Base-by-base conservation (phyloP, 2,329 filamentous ascomycete genomes). In the Ciborinia camelliae region DNA sequence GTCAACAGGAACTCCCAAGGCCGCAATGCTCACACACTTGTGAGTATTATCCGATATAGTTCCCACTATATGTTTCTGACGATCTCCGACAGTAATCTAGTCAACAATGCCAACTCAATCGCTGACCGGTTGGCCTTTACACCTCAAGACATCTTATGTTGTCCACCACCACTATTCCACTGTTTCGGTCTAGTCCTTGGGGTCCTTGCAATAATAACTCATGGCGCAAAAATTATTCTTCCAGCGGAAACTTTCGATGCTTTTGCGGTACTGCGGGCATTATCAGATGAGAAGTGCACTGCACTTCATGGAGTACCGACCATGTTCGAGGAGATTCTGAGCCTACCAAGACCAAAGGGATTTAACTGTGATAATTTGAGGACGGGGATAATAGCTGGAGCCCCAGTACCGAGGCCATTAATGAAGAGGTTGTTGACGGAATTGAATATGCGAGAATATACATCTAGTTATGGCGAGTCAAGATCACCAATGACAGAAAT, bases 161-260 rank as follows among this genome's bases (percentile, higher is more conserved):
- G 91, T 75, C 90, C 90, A 3, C 53, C 62, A 26, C 91, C 91
- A 0, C 81, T 95, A 4, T 95, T 95, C 80, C 91, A 95, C 79
- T 94, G 90, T 79, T 94, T 94, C 73, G 90, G 90, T 1, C 83
- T 94, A 9, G 2, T 94, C 10, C 90, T 93, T 0, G 90, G 90
- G 18, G 58, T 65, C 1, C 37, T 64, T 2, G 53, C 53, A 18
- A 18, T 51, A 6, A 59, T 64, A 6, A 59, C 62, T 4, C 53
- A 64, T 43, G 90, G 90, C 54, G 85, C 85, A 47, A 90, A 89
- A 75, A 87, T 92, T 59, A 86, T 94, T 12, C 91, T 91, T 72
- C 90, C 91, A 0, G 84, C 84, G 68, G 88, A 92, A 71, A 85
- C 88, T 0, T 94, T 94, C 72, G 87, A 91, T 70, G 82, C 89